phyloP scores from a whole-genome alignment of 805 yeast genomes.

The Candida ponderosae region DNA sequence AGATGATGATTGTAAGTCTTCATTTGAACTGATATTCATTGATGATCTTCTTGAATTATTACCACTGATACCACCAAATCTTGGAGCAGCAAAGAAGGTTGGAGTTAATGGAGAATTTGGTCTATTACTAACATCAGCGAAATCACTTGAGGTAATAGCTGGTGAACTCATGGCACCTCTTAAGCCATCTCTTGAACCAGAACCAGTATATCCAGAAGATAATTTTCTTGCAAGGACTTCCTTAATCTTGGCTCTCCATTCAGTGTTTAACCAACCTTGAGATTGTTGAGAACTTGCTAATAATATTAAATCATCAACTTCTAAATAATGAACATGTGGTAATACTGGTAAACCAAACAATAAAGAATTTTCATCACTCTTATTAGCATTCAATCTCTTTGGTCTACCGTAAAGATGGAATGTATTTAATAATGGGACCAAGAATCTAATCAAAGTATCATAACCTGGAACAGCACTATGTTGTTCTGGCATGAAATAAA shows the following conservation, averaged over 20 bases:
- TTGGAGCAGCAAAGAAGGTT: conserved; percentile 27
- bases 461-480: conserved; percentile 80
- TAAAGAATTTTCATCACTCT: conserved; percentile 53
- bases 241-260: conserved; percentile 54
- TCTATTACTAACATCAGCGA: conserved; percentile 19
- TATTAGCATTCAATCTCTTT: conserved; percentile 63
- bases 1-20: too few species aligned
- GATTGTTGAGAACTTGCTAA: conserved; percentile 26
- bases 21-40: background rate
- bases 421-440: conserved; percentile 68
- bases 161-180: conserved; percentile 53
- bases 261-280: conserved; percentile 46
- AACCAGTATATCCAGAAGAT: conserved; percentile 60
- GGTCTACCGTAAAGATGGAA: conserved; percentile 83
- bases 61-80: conserved; percentile 1
- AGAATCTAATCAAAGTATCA: conserved; percentile 77
- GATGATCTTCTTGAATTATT: conserved; percentile 8
- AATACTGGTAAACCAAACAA: conserved; percentile 79
- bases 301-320: conserved; percentile 48
- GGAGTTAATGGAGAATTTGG: conserved; percentile 28
- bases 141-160: conserved; percentile 27
- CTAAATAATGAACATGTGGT: conserved; percentile 68
- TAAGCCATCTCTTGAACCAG: conserved; percentile 62
- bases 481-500: conserved; percentile 76
- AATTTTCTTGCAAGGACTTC: conserved; percentile 47